Conservation (phyloP, 2,329 filamentous ascomycete species). For the Rasamsonia emersonii region DNA sequence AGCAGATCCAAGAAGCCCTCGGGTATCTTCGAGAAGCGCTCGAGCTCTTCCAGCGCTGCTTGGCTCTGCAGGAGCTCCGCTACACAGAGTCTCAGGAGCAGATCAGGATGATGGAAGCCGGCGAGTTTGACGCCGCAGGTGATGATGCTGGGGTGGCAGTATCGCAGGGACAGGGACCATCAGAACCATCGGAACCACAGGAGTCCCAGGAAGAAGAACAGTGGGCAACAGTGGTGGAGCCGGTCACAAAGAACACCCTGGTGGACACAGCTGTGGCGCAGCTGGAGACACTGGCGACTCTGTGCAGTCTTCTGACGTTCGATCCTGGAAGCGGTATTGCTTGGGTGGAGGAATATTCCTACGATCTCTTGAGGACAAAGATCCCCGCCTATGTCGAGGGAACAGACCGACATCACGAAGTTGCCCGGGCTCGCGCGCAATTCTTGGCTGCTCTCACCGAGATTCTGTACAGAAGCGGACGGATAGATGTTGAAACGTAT, state of each 20-base stretch:
- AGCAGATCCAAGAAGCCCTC: conserved; percentile 39
- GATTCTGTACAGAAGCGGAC: conserved; percentile 45
- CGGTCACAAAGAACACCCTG: conserved; percentile 55
- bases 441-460: conserved; percentile 51
- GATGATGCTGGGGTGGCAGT: conserved; percentile 9
- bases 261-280: conserved; percentile 61
- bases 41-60: conserved; percentile 50
- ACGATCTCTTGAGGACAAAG: conserved; percentile 44
- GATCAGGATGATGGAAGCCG: conserved; percentile 28
- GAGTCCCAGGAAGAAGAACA: conserved; percentile 41
- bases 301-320: conserved; percentile 42
- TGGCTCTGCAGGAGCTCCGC: conserved; percentile 44
- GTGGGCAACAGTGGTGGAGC: conserved; percentile 60
- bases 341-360: conserved; percentile 51
- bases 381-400: conserved; percentile 45
- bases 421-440: conserved; percentile 46
- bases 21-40: conserved; percentile 52
- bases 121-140: conserved; percentile 11
- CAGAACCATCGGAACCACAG: conserved; percentile 14
- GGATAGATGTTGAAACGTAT: conserved; percentile 47
- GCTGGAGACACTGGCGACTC: conserved; percentile 46
- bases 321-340: conserved; percentile 38
- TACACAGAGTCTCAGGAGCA: conserved; percentile 40
- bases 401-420: conserved; percentile 41
- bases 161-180: conserved; percentile 2